Conservation (phyloP, 345 rosid species). For the Aquilaria sinensis region DNA sequence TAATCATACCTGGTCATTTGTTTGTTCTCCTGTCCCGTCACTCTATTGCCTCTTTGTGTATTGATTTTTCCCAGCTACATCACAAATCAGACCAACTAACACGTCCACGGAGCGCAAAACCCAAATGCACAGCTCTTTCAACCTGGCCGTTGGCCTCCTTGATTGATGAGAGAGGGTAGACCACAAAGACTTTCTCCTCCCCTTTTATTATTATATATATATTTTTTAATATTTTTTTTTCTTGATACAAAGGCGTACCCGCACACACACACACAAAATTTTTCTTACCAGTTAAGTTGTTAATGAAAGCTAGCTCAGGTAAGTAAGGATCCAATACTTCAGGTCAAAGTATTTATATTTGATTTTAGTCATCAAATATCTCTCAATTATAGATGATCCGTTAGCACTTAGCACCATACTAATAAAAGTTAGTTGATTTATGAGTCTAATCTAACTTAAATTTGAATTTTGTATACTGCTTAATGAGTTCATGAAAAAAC, state of each 20-base stretch:
- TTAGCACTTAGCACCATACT: too few species aligned
- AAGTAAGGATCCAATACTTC: too few species aligned
- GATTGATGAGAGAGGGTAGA: conserved; percentile 17
- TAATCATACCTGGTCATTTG: conserved; percentile 11
- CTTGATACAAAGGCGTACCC: background rate
- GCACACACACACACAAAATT: too few species aligned
- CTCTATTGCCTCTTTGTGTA: conserved; percentile 1
- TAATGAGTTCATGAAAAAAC: too few species aligned
- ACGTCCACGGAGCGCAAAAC: background rate
- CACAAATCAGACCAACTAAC: conserved; percentile 6
- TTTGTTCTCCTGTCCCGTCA: conserved; percentile 24
- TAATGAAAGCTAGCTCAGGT: too few species aligned
- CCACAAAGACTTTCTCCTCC: background rate
- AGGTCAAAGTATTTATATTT: too few species aligned
- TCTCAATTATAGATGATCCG: too few species aligned
- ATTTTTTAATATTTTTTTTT: background rate
- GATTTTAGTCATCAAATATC: too few species aligned
- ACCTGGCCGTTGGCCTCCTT: conserved; percentile 12
- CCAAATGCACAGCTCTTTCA: conserved; percentile 1
- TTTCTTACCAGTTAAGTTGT: too few species aligned
- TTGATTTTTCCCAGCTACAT: conserved; percentile 13
- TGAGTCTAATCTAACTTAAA: too few species aligned
- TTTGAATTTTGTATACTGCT: too few species aligned
- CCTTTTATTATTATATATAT: background rate
- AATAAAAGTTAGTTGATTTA: too few species aligned